These are phyloP conservation scores for Chaetomiaceae sp. DNA, from an alignment of 2,329 filamentous ascomycete genomes.

Conservation along the genomic window DNA sequence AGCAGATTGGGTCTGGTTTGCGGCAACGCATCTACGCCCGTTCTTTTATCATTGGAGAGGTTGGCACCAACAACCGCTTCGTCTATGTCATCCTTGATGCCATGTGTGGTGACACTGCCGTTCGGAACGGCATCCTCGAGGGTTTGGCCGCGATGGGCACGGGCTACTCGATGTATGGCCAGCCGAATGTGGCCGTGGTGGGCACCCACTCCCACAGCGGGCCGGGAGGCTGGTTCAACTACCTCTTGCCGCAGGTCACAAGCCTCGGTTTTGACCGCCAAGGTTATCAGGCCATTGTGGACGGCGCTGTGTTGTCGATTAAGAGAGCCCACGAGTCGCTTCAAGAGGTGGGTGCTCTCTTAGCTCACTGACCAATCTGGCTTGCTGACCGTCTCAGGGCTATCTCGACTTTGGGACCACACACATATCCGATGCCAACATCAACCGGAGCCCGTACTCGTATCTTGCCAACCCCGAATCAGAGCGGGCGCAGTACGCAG, in stretches of 20 bases:
- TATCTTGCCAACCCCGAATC: slow-evolving; percentile 76
- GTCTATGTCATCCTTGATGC: slow-evolving; percentile 86
- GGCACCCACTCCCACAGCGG: slow-evolving; percentile 89
- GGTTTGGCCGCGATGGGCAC: slow-evolving; percentile 63
- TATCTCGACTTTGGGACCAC: slow-evolving; percentile 59
- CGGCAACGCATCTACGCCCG: slow-evolving; percentile 82
- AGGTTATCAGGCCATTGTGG: slow-evolving; percentile 81
- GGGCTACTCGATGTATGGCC: slow-evolving; percentile 69
- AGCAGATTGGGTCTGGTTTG: slow-evolving; percentile 76
- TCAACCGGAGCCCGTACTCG: slow-evolving; percentile 79
- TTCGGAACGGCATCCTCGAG: slow-evolving; percentile 76
- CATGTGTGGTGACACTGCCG: slow-evolving; percentile 78
- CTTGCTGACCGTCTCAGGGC: slow-evolving; percentile 40
- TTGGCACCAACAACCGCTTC: slow-evolving; percentile 64
- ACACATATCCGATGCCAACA: slow-evolving; percentile 66
- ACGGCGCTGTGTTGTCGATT: slow-evolving; percentile 76
- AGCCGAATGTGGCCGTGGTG: slow-evolving; percentile 80
- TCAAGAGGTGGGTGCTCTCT: slow-evolving; percentile 37
- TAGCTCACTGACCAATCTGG: neutral
- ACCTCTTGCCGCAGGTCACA: slow-evolving; percentile 83
- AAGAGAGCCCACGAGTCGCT: slow-evolving; percentile 70
- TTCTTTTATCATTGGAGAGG: slow-evolving; percentile 77
- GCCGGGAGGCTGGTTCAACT: slow-evolving; percentile 88
- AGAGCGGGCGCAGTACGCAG: slow-evolving; percentile 64
- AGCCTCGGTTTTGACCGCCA: slow-evolving; percentile 80